A percentile compares a stretch with the other conserved stretches of the same genome.
Evolutionary conservation across 495 filamentous ascomycete genomes (phyloP).

Genomic region (Daldinia loculata): DNA sequence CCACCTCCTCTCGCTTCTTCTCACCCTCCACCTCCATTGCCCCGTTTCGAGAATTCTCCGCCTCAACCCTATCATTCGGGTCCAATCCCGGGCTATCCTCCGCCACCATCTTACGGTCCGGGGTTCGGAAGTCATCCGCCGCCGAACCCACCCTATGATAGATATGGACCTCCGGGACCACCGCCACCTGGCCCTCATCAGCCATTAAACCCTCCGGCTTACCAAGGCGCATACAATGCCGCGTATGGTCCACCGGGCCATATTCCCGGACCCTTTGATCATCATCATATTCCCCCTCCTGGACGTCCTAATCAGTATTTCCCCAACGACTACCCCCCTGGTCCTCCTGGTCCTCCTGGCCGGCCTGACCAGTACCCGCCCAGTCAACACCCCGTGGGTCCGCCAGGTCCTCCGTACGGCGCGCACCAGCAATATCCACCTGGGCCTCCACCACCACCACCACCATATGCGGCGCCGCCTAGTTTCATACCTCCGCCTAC

Average conservation of each 20-base stretch:
- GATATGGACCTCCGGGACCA: conserved; percentile 39
- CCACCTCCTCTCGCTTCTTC: conserved; percentile 42
- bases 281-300: conserved; percentile 26
- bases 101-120: conserved; percentile 37
- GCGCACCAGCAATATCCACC: conserved; percentile 34
- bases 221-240: conserved; percentile 40
- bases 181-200: conserved; percentile 43
- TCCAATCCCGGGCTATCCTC: conserved; percentile 42
- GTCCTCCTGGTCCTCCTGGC: conserved; percentile 21
- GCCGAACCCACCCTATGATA: conserved; percentile 34
- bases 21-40: conserved; percentile 36
- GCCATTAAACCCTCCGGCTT: conserved; percentile 43
- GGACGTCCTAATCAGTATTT: conserved; percentile 26
- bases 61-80: conserved; percentile 47
- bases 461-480: conserved; percentile 40
- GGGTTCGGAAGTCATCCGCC: conserved; percentile 38
- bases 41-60: conserved; percentile 41
- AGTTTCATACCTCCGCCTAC: conserved; percentile 30
- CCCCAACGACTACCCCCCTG: conserved; percentile 22
- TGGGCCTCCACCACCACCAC: conserved; percentile 27
- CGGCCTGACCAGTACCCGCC: conserved; percentile 28
- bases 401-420: conserved; percentile 28
- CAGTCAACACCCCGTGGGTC: conserved; percentile 16
- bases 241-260: conserved; percentile 36
- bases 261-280: conserved; percentile 30